Evolutionary conservation across 371 early-diverging fungal genomes (phyloP).

Genomic region (Actinomortierella wolfii): DNA sequence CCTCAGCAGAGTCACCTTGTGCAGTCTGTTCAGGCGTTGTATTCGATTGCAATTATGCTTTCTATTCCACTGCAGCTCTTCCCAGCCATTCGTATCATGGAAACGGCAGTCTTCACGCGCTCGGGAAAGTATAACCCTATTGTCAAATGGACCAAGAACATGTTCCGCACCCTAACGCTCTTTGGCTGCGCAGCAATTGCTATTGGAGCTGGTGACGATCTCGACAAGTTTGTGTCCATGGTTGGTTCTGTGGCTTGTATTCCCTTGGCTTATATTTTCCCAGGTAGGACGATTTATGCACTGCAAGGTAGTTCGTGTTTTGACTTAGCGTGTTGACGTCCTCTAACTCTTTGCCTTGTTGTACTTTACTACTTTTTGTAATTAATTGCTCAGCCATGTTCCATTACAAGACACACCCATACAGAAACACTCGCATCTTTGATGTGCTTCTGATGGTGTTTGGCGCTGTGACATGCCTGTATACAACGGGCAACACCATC

Average conservation of each 20-base stretch:
- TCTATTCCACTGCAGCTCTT: constrained; percentile 86
- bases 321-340: neutral
- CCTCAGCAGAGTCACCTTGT: constrained; percentile 69
- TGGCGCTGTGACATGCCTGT: constrained; percentile 74
- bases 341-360: constrained; percentile 52
- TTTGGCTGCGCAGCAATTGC: constrained; percentile 71
- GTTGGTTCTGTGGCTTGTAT: constrained; percentile 77
- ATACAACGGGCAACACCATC: constrained; percentile 78
- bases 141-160: constrained; percentile 91
- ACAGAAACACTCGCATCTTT: constrained; percentile 42
- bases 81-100: constrained; percentile 87
- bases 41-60: constrained; percentile 85
- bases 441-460: constrained; percentile 70
- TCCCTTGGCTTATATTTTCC: constrained; percentile 10
- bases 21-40: constrained; percentile 73
- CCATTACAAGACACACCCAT: constrained; percentile 69
- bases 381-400: constrained; percentile 84
- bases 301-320: neutral
- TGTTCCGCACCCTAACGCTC: constrained; percentile 71
- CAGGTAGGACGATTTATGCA: neutral
- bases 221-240: constrained; percentile 85
- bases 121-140: constrained; percentile 66
- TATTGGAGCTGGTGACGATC: constrained; percentile 71
- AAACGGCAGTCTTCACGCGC: constrained; percentile 70
- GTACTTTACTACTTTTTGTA: constrained; percentile 82